These are phyloP conservation scores for Podaxis mareebaensis DNA, from an alignment of 768 basidiomycete species.

Conservation along the genomic window DNA sequence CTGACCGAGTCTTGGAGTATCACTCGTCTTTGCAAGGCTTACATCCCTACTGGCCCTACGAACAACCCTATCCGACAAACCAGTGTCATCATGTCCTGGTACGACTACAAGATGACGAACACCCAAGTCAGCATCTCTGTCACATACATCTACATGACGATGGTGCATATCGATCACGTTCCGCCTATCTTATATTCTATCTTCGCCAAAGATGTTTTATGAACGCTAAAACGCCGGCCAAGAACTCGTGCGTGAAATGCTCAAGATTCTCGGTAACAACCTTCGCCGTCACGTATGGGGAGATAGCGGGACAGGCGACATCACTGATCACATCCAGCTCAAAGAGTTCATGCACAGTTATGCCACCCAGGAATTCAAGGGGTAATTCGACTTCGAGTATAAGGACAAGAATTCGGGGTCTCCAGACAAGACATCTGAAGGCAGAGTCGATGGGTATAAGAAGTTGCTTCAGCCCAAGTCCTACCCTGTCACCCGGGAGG, in stretches of 20 bases:
- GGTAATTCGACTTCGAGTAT: neutral
- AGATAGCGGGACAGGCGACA: neutral
- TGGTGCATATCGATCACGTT: neutral
- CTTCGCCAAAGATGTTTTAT: neutral
- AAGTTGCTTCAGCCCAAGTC: neutral
- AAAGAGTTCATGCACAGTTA: neutral
- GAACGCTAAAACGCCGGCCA: neutral
- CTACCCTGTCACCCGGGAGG: neutral
- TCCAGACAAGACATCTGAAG: neutral
- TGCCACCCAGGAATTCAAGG: neutral
- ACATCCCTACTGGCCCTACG: neutral
- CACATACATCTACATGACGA: neutral
- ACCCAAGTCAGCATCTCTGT: neutral
- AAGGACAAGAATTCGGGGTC: neutral
- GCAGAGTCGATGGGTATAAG: neutral
- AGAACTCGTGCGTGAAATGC: neutral
- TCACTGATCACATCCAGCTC: neutral
- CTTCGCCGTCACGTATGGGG: neutral
- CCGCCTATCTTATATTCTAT: neutral
- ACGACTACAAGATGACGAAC: neutral
- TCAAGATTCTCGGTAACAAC: neutral
- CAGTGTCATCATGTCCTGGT: neutral
- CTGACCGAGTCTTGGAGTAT: neutral
- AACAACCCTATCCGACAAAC: neutral
- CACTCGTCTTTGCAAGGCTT: neutral